Evolutionary conservation across 495 filamentous ascomycete genomes (phyloP).

Genomic region (Stereocaulon alpinum): DNA sequence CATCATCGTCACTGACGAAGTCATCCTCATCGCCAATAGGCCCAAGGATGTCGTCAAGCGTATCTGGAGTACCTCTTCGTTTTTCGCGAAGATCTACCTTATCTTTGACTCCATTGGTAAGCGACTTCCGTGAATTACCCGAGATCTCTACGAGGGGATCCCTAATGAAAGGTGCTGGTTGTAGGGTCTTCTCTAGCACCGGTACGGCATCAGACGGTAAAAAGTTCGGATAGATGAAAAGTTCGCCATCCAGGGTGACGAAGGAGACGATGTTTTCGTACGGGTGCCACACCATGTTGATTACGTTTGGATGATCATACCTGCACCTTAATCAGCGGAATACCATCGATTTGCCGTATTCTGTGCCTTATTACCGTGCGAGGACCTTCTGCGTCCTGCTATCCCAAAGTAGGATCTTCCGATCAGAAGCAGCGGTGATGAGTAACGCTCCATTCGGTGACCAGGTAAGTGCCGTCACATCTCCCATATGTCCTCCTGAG

Average conservation of each 20-base stretch:
- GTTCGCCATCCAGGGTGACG: constrained; percentile 79
- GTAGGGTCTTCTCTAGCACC: constrained; percentile 49
- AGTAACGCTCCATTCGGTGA: constrained; percentile 88
- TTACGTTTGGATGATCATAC: constrained; percentile 69
- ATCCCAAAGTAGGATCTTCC: constrained; percentile 80
- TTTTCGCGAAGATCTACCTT: constrained; percentile 29
- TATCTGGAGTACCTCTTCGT: constrained; percentile 42
- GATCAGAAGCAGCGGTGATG: constrained; percentile 71
- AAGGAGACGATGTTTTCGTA: constrained; percentile 78
- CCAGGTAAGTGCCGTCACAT: constrained; percentile 83
- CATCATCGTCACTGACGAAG: constrained; percentile 92
- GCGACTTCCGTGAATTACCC: constrained; percentile 47
- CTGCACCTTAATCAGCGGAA: constrained; percentile 26
- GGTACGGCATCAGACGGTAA: constrained; percentile 49
- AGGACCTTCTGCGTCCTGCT: constrained; percentile 72
- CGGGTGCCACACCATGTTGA: constrained; percentile 85
- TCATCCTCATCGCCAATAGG: constrained; percentile 46
- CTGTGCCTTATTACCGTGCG: constrained; percentile 29
- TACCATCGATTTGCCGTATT: background rate
- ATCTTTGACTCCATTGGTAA: constrained; percentile 47
- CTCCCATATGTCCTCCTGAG: constrained; percentile 64
- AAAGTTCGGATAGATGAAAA: constrained; percentile 78
- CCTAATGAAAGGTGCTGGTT: constrained; percentile 78
- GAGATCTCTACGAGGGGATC: constrained; percentile 65
- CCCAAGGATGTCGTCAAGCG: constrained; percentile 48